These are phyloP conservation scores for Colletotrichum somersetense DNA, from an alignment of 2,329 filamentous ascomycete genomes.

Conservation along the genomic window DNA sequence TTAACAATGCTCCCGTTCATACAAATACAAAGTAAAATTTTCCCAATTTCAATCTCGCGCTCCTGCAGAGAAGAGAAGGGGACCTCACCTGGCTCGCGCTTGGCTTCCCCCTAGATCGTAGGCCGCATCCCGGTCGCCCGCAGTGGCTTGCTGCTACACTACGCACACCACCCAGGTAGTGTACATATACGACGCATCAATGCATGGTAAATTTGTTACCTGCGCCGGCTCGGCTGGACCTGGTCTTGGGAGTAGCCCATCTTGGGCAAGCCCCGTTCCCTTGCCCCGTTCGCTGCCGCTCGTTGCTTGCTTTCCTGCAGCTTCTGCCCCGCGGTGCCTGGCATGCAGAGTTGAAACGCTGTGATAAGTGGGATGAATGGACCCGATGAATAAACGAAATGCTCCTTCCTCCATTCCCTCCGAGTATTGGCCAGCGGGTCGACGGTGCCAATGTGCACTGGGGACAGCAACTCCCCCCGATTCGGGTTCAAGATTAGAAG, in stretches of 20 bases:
- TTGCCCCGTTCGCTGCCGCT: conserved; percentile 1
- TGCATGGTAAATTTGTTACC: conserved; percentile 15
- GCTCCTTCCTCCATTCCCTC: background rate
- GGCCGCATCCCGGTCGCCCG: conserved; percentile 24
- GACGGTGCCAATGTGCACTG: too few relatives aligned
- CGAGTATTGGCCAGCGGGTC: background rate
- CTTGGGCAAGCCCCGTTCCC: conserved; percentile 14
- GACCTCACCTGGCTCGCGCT: conserved; percentile 21
- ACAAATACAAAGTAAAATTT: conserved; percentile 26
- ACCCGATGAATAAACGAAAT: conserved; percentile 4
- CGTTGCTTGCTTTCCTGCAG: conserved; percentile 4
- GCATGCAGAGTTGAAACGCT: conserved; percentile 4
- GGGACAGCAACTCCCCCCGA: background rate
- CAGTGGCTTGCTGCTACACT: conserved; percentile 31
- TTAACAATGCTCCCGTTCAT: conserved; percentile 20
- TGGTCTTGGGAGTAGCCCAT: conserved; percentile 2
- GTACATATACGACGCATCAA: conserved; percentile 1
- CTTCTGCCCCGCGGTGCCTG: conserved; percentile 12
- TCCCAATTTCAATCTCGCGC: conserved; percentile 30
- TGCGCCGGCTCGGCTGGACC: conserved; percentile 4
- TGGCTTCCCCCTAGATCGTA: conserved; percentile 12
- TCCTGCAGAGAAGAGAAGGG: conserved; percentile 6
- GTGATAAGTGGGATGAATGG: conserved; percentile 9
- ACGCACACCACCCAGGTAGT: background rate
- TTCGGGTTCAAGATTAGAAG: background rate